Conservation (phyloP, 2,329 filamentous ascomycete genomes). For the Verticillium dahliae region DNA sequence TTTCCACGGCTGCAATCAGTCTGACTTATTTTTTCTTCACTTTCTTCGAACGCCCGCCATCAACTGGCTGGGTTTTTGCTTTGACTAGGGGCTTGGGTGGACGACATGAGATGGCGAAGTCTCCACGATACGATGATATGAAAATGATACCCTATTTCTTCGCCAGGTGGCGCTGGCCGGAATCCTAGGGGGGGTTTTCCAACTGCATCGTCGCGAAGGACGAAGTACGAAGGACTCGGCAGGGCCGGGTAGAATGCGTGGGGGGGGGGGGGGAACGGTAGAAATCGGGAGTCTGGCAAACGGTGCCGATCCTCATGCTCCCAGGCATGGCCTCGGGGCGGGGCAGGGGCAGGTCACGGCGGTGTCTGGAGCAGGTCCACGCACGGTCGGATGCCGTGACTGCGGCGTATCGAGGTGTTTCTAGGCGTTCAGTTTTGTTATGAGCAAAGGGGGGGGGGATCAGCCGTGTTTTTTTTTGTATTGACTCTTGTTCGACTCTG, state of each 20-base stretch:
- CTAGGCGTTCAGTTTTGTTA: too few species aligned
- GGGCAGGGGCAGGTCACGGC: too few species aligned
- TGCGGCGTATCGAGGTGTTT: too few species aligned
- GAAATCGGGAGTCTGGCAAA: too few species aligned
- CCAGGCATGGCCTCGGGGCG: too few species aligned
- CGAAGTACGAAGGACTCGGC: background rate
- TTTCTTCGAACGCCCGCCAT: background rate
- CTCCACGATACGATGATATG: background rate
- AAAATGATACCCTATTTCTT: conserved; percentile 9
- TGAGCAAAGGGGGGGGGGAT: too few species aligned
- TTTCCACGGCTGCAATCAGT: background rate
- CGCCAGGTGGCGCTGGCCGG: conserved; percentile 11
- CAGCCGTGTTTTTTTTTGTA: background rate
- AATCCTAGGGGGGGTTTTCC: background rate
- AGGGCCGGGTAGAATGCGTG: background rate
- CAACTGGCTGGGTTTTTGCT: conserved; percentile 4
- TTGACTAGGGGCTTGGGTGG: background rate
- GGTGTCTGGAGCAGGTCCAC: too few species aligned
- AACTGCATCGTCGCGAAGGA: background rate
- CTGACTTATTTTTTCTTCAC: background rate
- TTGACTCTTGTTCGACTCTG: background rate
- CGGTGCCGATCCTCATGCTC: too few species aligned
- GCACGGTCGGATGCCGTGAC: too few species aligned
- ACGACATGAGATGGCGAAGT: background rate
- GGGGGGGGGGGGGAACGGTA: too few species aligned